Base-by-base conservation (phyloP, 768 basidiomycete genomes). In the Candolleomyces aberdarensis region DNA sequence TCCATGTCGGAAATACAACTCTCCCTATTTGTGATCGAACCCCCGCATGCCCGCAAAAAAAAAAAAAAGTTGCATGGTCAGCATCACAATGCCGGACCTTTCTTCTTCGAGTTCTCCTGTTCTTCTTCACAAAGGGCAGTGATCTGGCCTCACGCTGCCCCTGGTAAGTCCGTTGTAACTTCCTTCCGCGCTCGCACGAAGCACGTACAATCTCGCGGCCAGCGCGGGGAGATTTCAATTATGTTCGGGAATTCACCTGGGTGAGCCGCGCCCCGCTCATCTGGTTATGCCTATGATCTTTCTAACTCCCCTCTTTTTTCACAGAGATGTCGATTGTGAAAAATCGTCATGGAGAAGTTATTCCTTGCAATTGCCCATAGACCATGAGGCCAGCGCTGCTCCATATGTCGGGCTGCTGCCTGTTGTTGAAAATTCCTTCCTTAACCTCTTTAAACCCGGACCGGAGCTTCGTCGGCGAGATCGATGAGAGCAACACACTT, bases 221-320 rank as follows among this genome's bases (percentile, higher is more conserved):
- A 20, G 19, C 15, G 44, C 44, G 44, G 44, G 17, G 44, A 20
- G 44, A 17, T 36, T 36, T 36, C 36, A 36, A 46, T 46, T 46
- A 17, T 46, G 44, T 17, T 46, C 19, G 17, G 19, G 19, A 46
- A 20, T 17, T 19, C 19, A 20, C 17, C 19, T 56, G n/a, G 54
- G 54, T 56, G 54, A 56, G 54, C 54, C 54, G n/a, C 40, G 54
- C 22, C 40, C 54, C 40, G 19, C 54, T 6, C 41, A 53, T 22
- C 17, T n/a, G 14, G 52, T 39, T 36, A 6, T 36, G 54, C 39
- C 54, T 32, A 41, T 56, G 19, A 17, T 20, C 54, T 39, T 56
- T 43, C 36, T 56, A 56, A 56, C 54, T 20, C 54, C 54, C 26
- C n/a, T 36, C 36, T 36, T 36, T 52, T 56, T 56, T 56, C 54